Percentiles rank a stretch among this genome's conserved stretches.
Conservation (phyloP, 352 stramenopile species). For the Plasmopara muralis region DNA sequence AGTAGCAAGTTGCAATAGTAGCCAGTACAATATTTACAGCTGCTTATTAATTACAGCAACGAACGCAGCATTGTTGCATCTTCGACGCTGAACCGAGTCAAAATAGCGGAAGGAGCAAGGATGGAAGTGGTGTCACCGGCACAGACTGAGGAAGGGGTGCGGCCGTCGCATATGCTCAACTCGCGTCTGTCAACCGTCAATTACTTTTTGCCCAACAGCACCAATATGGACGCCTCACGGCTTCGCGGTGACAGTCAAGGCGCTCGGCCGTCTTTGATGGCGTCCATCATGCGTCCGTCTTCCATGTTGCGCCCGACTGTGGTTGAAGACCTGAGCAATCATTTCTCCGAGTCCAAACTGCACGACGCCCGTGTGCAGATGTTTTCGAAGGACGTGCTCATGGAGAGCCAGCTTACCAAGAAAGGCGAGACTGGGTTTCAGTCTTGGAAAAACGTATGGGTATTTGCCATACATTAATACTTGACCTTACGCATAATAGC, state of each 20-base stretch:
- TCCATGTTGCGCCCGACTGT: conserved; percentile 43
- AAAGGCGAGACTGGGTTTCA: conserved; percentile 56
- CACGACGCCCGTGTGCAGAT: conserved; percentile 45
- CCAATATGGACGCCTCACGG: conserved; percentile 8
- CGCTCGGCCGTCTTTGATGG: conserved; percentile 22
- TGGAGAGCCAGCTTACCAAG: conserved; percentile 64
- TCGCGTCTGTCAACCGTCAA: conserved; percentile 23
- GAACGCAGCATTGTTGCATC: conserved; percentile 1
- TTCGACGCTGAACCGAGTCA: background rate
- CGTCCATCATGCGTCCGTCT: conserved; percentile 26
- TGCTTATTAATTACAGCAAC: too few relatives aligned
- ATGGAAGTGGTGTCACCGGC: conserved; percentile 17
- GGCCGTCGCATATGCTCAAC: conserved; percentile 25
- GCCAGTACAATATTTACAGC: background rate
- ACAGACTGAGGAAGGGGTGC: conserved; percentile 10
- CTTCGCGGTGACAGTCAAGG: conserved; percentile 7
- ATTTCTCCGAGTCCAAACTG: conserved; percentile 58
- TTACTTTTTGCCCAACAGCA: conserved; percentile 10
- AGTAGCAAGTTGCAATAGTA: background rate
- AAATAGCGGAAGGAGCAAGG: background rate
- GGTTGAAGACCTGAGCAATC: conserved; percentile 46
- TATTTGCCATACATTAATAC: conserved; percentile 10
- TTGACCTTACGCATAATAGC: background rate
- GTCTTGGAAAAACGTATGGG: conserved; percentile 61
- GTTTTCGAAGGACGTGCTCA: conserved; percentile 60